Base-by-base conservation (phyloP, 1,139 yeast genomes). In the Protomyces arabidopsidicola region DNA sequence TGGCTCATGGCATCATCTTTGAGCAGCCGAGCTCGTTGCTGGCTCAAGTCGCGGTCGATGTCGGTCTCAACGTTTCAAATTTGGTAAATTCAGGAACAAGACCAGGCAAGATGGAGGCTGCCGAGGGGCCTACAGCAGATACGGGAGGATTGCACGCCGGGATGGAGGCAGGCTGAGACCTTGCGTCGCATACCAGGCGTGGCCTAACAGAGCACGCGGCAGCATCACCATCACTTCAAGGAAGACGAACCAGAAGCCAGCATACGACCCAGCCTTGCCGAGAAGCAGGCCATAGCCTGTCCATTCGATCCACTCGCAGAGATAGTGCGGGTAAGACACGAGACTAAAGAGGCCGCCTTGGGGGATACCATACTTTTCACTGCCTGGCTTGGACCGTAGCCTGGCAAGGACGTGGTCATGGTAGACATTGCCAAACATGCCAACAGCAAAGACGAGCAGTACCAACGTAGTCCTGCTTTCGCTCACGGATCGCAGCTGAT, bases 231-330 rank as follows among this genome's bases (percentile, higher is more conserved):
- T 52, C 8, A 63, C 16, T 34, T 63, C 65, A 9, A 60, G 42
- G 5, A 36, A 22, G 14, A 63, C 55, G 27, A 63, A 63, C 64
- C 55, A 50, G 51, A 45, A 36, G 12, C 59, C 59, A 20, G 45
- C 18, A 3, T 20, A 12, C 18, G 55, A 55, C 6, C 53, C 64
- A 10, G 60, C 54, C 14, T 27, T 45, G 38, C 53, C 54, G 10
- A 54, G 50, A 34, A 48, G 53, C 16, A 60, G 16, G 4, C 60
- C 65, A 48, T 52, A 62, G 14, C 66, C 66, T 16, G 50, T 24
- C 66, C 66, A 65, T 31, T 65, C 66, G 22, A 65, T 45, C 65
- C 65, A 61, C 51, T 65, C 66, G 34, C 60, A 53, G 16, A 65
- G 63, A 36, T 65, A 65, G 24, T 62, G 57, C 1, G 66, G 66